These are phyloP conservation scores for Candida sp. DNA, from an alignment of 1,139 yeast genomes.

Conservation along the genomic window DNA sequence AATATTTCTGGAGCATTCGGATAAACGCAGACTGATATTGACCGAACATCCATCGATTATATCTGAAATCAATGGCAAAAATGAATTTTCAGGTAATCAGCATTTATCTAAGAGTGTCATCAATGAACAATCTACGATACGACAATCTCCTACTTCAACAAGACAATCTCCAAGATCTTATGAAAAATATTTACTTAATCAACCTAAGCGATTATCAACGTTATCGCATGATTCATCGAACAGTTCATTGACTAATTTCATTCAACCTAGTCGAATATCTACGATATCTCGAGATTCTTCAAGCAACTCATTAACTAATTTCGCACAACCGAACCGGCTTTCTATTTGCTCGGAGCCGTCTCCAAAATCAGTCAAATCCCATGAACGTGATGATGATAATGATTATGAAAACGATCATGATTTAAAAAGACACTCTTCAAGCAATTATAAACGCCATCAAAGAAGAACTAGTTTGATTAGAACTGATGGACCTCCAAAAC, in stretches of 20 bases:
- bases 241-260: background rate
- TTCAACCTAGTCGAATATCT: background rate
- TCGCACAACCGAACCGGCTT: background rate
- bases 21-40: background rate
- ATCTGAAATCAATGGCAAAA: background rate
- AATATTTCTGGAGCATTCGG: background rate
- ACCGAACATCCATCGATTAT: background rate
- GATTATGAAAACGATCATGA: background rate
- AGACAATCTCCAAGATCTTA: background rate
- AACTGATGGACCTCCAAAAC: background rate
- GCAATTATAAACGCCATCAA: background rate
- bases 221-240: background rate
- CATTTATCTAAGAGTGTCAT: background rate
- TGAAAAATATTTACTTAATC: background rate
- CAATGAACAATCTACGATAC: background rate
- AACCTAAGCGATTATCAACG: background rate
- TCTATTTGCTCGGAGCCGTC: background rate
- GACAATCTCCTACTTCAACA: background rate
- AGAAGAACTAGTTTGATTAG: background rate
- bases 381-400: background rate
- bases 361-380: constrained; percentile 3
- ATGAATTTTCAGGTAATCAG: background rate
- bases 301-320: background rate
- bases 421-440: background rate
- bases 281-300: background rate